A percentile compares a stretch with the other conserved stretches of the same genome.
These are phyloP conservation scores for Kockiozyma suomiensis DNA, from an alignment of 805 yeast species.

Conservation along the genomic window DNA sequence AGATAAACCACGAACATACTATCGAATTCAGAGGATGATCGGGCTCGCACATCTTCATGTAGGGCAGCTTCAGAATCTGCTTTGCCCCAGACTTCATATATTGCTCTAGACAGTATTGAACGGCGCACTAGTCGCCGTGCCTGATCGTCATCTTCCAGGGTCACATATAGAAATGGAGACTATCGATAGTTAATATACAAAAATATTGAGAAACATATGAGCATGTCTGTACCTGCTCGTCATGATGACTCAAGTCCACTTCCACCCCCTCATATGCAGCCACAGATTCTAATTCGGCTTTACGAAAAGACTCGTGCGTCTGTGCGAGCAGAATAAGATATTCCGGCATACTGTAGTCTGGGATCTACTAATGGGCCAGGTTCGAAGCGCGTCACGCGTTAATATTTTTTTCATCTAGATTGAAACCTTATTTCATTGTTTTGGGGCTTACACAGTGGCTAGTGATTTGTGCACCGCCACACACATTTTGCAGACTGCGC, in stretches of 20 bases:
- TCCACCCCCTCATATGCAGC: slow-evolving; percentile 63
- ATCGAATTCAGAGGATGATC: slow-evolving; percentile 28
- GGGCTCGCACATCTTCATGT: slow-evolving; percentile 53
- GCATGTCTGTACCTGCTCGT: slow-evolving; percentile 46
- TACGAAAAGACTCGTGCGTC: slow-evolving; percentile 73
- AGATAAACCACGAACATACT: too few relatives aligned
- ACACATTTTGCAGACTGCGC: not conserved
- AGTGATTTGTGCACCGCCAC: not conserved
- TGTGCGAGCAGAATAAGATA: slow-evolving; percentile 87
- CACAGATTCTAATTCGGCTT: slow-evolving; percentile 80
- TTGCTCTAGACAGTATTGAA: slow-evolving; percentile 69
- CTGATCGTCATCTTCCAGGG: slow-evolving; percentile 63
- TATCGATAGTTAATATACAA: slow-evolving; percentile 22
- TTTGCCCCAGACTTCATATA: slow-evolving; percentile 84
- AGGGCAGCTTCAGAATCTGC: slow-evolving; percentile 60
- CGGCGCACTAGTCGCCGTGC: slow-evolving; percentile 68
- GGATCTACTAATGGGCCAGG: not conserved
- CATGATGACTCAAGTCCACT: slow-evolving; percentile 63
- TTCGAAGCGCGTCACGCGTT: not conserved
- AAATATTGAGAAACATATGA: not conserved
- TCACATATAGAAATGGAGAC: slow-evolving; percentile 71
- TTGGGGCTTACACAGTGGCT: not conserved
- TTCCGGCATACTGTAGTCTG: slow-evolving; percentile 45
- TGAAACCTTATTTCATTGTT: not conserved
- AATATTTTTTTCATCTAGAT: not conserved